Evolutionary conservation across 2,329 filamentous ascomycete genomes (phyloP).

Genomic region (Alternaria ethzedia): DNA sequence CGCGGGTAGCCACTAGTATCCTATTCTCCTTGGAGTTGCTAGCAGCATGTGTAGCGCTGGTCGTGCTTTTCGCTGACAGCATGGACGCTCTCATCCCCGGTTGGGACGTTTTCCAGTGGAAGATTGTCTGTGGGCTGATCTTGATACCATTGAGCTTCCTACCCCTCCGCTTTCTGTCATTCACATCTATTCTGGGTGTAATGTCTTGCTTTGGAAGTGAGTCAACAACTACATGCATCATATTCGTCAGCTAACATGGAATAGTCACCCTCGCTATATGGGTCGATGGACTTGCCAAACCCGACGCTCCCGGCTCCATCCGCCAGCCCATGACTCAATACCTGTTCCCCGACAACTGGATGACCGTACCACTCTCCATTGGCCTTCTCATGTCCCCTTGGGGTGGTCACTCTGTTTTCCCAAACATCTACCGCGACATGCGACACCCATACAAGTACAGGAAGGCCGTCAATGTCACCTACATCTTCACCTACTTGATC

Average conservation of each 20-base stretch:
- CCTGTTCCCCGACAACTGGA: slow-evolving; percentile 85
- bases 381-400: slow-evolving; percentile 86
- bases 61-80: slow-evolving; percentile 95
- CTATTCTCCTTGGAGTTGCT: slow-evolving; percentile 88
- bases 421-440: slow-evolving; percentile 83
- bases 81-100: slow-evolving; percentile 78
- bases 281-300: slow-evolving; percentile 85
- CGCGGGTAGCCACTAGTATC: slow-evolving; percentile 80
- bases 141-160: slow-evolving; percentile 84
- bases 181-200: slow-evolving; percentile 93
- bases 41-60: slow-evolving; percentile 85
- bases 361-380: slow-evolving; percentile 84
- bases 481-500: slow-evolving; percentile 82
- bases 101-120: slow-evolving; percentile 75
- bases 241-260: slow-evolving; percentile 31
- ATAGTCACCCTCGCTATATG: slow-evolving; percentile 83
- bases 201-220: slow-evolving; percentile 85
- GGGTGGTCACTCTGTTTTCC: slow-evolving; percentile 78
- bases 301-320: slow-evolving; percentile 79
- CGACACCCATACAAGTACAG: slow-evolving; percentile 82
- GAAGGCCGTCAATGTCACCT: slow-evolving; percentile 77
- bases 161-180: slow-evolving; percentile 81
- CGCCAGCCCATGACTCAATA: slow-evolving; percentile 79
- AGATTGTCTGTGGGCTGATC: slow-evolving; percentile 79
- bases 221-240: slow-evolving; percentile 48